Conservation (phyloP, 2,329 filamentous ascomycete genomes). For the Dactylella cylindrospora region DNA sequence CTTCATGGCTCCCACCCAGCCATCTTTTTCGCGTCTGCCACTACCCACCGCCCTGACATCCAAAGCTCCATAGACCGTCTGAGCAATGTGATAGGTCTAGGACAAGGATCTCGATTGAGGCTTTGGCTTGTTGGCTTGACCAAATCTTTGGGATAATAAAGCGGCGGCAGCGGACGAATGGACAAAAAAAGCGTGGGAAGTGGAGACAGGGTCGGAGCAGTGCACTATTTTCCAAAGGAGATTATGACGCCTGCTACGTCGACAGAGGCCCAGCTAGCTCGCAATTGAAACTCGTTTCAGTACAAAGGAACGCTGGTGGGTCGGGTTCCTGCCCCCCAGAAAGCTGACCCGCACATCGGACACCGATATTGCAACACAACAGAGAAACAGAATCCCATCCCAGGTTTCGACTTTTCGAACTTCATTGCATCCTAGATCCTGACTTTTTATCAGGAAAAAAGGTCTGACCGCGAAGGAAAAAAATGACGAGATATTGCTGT, state of each 20-base stretch:
- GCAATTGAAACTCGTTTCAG: slow-evolving; percentile 47
- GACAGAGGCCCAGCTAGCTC: slow-evolving; percentile 1
- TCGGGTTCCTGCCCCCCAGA: slow-evolving; percentile 20
- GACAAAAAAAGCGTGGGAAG: too few species aligned
- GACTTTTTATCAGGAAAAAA: slow-evolving; percentile 21
- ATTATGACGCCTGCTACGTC: not conserved
- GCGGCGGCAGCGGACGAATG: slow-evolving; percentile 41
- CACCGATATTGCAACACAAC: slow-evolving; percentile 14
- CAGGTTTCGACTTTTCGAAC: not conserved
- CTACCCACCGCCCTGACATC: slow-evolving; percentile 28
- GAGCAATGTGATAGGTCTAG: slow-evolving; percentile 36
- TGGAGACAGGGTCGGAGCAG: slow-evolving; percentile 8
- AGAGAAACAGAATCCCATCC: slow-evolving; percentile 6
- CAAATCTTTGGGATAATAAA: slow-evolving; percentile 34
- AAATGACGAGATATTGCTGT: slow-evolving; percentile 40
- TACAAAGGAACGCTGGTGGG: slow-evolving; percentile 30
- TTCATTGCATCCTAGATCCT: slow-evolving; percentile 9
- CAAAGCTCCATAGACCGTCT: slow-evolving; percentile 26
- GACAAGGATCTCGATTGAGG: slow-evolving; percentile 38
- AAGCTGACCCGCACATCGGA: slow-evolving; percentile 35
- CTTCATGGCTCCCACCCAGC: slow-evolving; percentile 15
- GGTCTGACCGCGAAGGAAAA: too few species aligned
- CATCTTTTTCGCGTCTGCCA: not conserved
- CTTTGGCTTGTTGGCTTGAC: slow-evolving; percentile 28
- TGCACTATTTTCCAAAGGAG: not conserved